Percentiles rank a stretch among this genome's conserved stretches.
phyloP scores from a whole-genome alignment of 192 early-diverging fungal genomes.

The Coemansia umbellata region DNA sequence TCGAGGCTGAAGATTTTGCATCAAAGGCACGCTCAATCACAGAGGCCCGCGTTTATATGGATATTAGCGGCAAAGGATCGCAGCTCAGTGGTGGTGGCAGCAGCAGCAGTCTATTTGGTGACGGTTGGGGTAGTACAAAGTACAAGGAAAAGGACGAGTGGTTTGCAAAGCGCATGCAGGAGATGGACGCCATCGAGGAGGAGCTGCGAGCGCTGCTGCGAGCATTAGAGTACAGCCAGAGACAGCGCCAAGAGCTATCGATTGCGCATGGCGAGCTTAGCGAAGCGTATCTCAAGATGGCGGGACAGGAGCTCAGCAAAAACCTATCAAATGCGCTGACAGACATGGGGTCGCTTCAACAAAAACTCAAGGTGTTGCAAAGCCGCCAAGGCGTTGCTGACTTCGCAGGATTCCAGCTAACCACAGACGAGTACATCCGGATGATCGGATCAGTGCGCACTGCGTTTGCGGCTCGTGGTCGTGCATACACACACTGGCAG shows the following conservation, averaged over 20 bases:
- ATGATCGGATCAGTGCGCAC: slow-evolving; percentile 77
- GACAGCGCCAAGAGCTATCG: slow-evolving; percentile 69
- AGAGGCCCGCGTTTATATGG: slow-evolving; percentile 27
- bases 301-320: slow-evolving; percentile 66
- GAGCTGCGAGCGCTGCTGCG: slow-evolving; percentile 74
- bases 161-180: slow-evolving; percentile 69
- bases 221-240: slow-evolving; percentile 72
- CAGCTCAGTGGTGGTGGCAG: slow-evolving; percentile 11
- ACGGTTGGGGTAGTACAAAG: slow-evolving; percentile 62
- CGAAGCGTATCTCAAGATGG: slow-evolving; percentile 69
- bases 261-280: slow-evolving; percentile 73
- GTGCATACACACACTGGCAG: slow-evolving; percentile 68
- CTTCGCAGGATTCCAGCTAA: slow-evolving; percentile 68
- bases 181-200: slow-evolving; percentile 71
- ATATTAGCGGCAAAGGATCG: slow-evolving; percentile 39
- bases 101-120: slow-evolving; percentile 60
- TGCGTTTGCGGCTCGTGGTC: slow-evolving; percentile 71
- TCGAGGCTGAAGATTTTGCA: slow-evolving; percentile 82
- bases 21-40: slow-evolving; percentile 52
- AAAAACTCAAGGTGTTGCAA: slow-evolving; percentile 72
- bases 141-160: slow-evolving; percentile 74
- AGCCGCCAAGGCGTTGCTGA: slow-evolving; percentile 74
- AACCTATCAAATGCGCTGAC: slow-evolving; percentile 63
- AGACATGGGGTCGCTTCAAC: slow-evolving; percentile 75
- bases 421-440: slow-evolving; percentile 87